Evolutionary conservation across 495 filamentous ascomycete species (phyloP), one percentile per base, ranked within the genome.

Genomic region (Halenospora varia): DNA sequence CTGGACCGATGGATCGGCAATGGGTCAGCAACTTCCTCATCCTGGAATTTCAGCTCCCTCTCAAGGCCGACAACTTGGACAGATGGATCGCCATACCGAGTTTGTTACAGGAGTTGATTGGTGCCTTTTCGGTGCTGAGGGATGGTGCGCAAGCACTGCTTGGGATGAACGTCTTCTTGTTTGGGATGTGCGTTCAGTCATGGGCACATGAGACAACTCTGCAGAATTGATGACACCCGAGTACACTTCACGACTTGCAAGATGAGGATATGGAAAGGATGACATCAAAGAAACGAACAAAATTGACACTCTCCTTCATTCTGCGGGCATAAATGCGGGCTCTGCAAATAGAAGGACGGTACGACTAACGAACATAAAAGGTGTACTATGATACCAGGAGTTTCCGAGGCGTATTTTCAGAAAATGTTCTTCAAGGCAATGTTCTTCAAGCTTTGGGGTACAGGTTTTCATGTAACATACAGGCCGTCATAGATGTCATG

Each of bases 91-190:
- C 41, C 94, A 98, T 73, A 95, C 92, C 1, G 94, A 98, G 74
- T 98, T 98, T 70, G 91, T 85, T 25, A 96, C 89, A n/a, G 94
- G 94, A 17, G 89, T 97, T 10, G 94, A 97, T 67, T 98, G 94
- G 94, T 97, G 94, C 73, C 70, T 98, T 25, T 98, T 98, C 70
- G 94, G 94, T 4, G 84, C 81, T 17, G 93, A 96, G 61, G 94
- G 95, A 2, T 98, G 95, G 95, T 89, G 88, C 71, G 94, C 94
- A 10, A 94, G 86, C 66, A 86, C 85, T 6, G 90, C 90, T 0
- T 98, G 95, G 95, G 94, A 98, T 71, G 89, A 96, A 72, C 80
- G 84, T 61, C 74, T 98, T 26, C 78, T 92, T 66, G 83, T 97
- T 10, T 98, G 92, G 92, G 94, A 98, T 78, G 89, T 91, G 39